Base-by-base conservation (phyloP, 1,284 basidiomycete genomes). In the Lentinus polychrous region DNA sequence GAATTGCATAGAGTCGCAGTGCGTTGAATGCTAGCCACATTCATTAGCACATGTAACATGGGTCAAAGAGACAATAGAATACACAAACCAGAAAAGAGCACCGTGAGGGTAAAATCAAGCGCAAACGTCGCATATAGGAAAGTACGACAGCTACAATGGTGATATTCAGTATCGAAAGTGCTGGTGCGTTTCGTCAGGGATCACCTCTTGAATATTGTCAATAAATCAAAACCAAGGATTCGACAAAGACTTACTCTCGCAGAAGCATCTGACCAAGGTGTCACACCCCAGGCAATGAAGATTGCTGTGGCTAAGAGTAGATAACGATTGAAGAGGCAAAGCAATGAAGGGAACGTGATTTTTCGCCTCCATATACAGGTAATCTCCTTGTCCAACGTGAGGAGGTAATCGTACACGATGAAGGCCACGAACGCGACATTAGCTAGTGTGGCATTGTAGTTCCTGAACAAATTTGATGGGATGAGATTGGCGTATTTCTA, bases 321-420 rank as follows among this genome's bases (percentile, higher is more conserved):
- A 41, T 56, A 56, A 12, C 55, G 48, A 37, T 54, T 54, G 15
- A 49, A 22, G 31, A 54, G 8, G 49, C 52, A 56, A 3, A 56
- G 27, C 2, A 49, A 31, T 2, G 52, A 54, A 3, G 52, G 52
- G n/a, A 43, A 24, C 6, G 48, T 50, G 24, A 45, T 34, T 23
- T 51, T 52, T 6, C 44, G 47, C 20, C 43, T 45, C 55, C 55
- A 56, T 14, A 54, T 41, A 40, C 43, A 54, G 14, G 43, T 39
- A 15, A 56, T 36, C 40, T 56, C 55, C 38, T 50, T 48, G 10
- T 22, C 46, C 14, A 56, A 33, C 14, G 55, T 56, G 17, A 56
- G 45, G 14, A 49, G 18, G 38, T 49, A 52, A 33, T 56, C 55
- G 48, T 50, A 56, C 1, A 52, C 15, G 33, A 50, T 49, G 2